Percentiles rank a stretch among this genome's conserved stretches.
phyloP scores from a whole-genome alignment of 2,329 filamentous ascomycete species.

The Exophiala bonariae region DNA sequence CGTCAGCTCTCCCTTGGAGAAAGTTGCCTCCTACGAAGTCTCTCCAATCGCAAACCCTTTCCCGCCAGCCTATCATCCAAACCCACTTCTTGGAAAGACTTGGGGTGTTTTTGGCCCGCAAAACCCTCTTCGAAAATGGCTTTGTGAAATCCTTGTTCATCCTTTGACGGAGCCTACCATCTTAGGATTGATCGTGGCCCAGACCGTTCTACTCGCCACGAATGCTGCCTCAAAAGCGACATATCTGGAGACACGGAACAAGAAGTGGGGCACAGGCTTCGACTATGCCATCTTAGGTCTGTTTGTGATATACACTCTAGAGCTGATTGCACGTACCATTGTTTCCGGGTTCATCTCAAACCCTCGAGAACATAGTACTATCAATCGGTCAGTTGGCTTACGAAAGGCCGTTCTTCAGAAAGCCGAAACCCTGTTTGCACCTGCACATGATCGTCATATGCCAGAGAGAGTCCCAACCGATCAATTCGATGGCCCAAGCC shows the following conservation, averaged over 20 bases:
- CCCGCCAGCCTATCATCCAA: slow-evolving; percentile 41
- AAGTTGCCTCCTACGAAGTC: slow-evolving; percentile 34
- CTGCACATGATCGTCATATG: slow-evolving; percentile 68
- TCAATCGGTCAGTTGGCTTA: slow-evolving; percentile 74
- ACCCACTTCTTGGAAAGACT: slow-evolving; percentile 83
- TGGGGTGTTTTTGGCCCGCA: slow-evolving; percentile 81
- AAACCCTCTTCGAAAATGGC: slow-evolving; percentile 68
- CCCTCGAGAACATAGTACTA: slow-evolving; percentile 85
- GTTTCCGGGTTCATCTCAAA: slow-evolving; percentile 94
- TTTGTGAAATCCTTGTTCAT: slow-evolving; percentile 84
- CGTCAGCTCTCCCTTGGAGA: slow-evolving; percentile 35
- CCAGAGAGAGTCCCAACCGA: slow-evolving; percentile 48
- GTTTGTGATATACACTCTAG: slow-evolving; percentile 86
- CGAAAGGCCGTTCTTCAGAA: slow-evolving; percentile 73
- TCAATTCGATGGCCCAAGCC: slow-evolving; percentile 46
- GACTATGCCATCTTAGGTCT: slow-evolving; percentile 81
- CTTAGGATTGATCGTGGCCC: slow-evolving; percentile 80
- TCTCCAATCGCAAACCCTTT: slow-evolving; percentile 9
- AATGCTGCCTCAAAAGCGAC: slow-evolving; percentile 72
- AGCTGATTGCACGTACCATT: slow-evolving; percentile 78
- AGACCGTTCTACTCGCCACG: slow-evolving; percentile 83
- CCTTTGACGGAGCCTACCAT: slow-evolving; percentile 85
- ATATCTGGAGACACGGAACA: slow-evolving; percentile 59
- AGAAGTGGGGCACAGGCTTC: slow-evolving; percentile 66
- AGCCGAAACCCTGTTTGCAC: slow-evolving; percentile 76